Evolutionary conservation across 192 early-diverging fungal species (phyloP).

Genomic region (Podila clonocystis): DNA sequence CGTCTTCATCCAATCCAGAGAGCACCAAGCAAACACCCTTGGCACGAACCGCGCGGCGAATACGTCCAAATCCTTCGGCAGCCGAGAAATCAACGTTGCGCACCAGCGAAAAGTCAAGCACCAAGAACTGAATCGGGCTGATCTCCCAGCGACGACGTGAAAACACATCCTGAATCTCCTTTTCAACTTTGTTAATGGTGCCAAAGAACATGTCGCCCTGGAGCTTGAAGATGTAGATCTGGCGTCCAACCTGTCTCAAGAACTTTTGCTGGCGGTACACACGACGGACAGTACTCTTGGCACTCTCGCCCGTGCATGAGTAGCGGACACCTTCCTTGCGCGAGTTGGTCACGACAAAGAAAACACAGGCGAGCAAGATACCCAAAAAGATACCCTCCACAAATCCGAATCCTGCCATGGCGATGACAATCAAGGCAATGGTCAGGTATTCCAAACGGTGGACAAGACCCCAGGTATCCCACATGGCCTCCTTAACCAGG

Average conservation of each 20-base stretch:
- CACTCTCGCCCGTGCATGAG: constrained; percentile 70
- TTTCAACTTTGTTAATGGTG: constrained; percentile 86
- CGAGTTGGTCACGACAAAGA: constrained; percentile 89
- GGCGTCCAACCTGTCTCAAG: constrained; percentile 81
- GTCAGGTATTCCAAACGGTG: constrained; percentile 92
- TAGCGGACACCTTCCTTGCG: constrained; percentile 71
- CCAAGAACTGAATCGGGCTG: constrained; percentile 84
- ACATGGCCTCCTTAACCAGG: constrained; percentile 88
- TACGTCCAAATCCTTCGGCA: constrained; percentile 84
- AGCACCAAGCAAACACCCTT: constrained; percentile 86
- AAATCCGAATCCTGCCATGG: constrained; percentile 95
- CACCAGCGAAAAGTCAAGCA: constrained; percentile 89
- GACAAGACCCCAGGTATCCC: constrained; percentile 88
- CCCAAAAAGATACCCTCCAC: constrained; percentile 97
- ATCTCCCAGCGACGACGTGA: constrained; percentile 71
- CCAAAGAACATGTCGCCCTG: constrained; percentile 99
- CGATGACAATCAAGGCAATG: constrained; percentile 82
- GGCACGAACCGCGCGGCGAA: constrained; percentile 77
- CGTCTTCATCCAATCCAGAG: constrained; percentile 71
- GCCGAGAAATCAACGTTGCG: constrained; percentile 88
- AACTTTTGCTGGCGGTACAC: constrained; percentile 90
- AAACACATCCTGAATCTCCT: constrained; percentile 71
- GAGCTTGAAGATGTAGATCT: constrained; percentile 89
- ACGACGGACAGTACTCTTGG: constrained; percentile 89
- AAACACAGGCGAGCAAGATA: constrained; percentile 91